Percentiles rank a stretch among this genome's conserved stretches.
Conservation (phyloP, 176 grass and related monocot species). For the Olyra latifolia region DNA sequence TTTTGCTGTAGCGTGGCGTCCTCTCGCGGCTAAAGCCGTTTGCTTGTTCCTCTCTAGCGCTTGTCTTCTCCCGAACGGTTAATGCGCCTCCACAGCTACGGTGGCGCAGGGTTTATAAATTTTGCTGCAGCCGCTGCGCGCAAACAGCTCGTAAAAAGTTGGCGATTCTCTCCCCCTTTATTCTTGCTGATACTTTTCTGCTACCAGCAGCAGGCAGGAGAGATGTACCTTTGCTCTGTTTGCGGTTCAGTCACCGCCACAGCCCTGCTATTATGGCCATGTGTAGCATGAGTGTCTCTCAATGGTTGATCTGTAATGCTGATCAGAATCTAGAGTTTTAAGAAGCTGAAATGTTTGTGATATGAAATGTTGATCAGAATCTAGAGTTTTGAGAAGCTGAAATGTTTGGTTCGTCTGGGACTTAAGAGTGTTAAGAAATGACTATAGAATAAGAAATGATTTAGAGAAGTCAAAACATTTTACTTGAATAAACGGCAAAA, state of each 20-base stretch:
- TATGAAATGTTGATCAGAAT: no score
- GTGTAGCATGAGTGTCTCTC: no score
- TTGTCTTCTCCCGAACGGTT: conserved; percentile 28
- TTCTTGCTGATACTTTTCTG: conserved; percentile 26
- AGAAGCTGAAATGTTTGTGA: no score
- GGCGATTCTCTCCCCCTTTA: conserved; percentile 26
- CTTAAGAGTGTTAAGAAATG: no score
- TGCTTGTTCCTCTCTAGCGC: conserved; percentile 6
- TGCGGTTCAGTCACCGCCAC: neutral
- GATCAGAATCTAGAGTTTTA: no score
- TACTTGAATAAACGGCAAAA: no score
- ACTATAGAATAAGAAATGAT: no score
- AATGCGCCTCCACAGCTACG: conserved; percentile 34
- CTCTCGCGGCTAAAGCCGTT: neutral
- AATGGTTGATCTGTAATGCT: no score
- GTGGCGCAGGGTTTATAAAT: conserved; percentile 25
- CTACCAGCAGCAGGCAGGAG: neutral
- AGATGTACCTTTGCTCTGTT: neutral
- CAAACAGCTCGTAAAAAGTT: conserved; percentile 24
- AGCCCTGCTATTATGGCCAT: no score
- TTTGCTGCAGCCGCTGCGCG: conserved; percentile 24
- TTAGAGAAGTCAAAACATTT: no score
- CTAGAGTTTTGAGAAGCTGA: no score
- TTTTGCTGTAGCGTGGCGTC: neutral
- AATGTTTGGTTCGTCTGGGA: no score